phyloP scores from a whole-genome alignment of 2,329 filamentous ascomycete species.

The Knoxdaviesia proteae region DNA sequence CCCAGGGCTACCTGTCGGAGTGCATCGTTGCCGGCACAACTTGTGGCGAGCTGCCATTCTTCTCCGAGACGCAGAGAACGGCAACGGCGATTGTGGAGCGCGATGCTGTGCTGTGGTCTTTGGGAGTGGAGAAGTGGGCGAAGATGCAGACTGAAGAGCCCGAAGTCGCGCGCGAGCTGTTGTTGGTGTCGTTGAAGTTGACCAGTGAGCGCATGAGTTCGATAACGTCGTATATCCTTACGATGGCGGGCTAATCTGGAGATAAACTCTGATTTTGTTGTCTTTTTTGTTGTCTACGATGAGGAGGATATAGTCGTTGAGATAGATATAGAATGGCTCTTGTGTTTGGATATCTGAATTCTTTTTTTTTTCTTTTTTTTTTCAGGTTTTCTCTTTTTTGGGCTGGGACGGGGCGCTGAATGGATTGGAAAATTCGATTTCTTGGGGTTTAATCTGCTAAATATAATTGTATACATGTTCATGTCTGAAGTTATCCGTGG shows the following conservation, averaged over 20 bases:
- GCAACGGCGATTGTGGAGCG: slow-evolving; percentile 70
- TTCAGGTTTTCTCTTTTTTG: background rate
- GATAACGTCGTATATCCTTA: slow-evolving; percentile 36
- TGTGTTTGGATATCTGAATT: background rate
- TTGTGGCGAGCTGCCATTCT: slow-evolving; percentile 90
- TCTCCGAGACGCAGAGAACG: slow-evolving; percentile 72
- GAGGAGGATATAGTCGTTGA: too few relatives aligned
- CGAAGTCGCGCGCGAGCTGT: slow-evolving; percentile 62
- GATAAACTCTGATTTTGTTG: slow-evolving; percentile 3
- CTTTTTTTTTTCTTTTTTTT: background rate
- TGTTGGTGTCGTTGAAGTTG: slow-evolving; percentile 76
- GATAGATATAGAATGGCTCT: too few relatives aligned
- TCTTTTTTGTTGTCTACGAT: background rate
- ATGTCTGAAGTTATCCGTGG: too few relatives aligned
- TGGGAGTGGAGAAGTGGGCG: slow-evolving; percentile 53
- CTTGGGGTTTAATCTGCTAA: too few relatives aligned
- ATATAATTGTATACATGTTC: too few relatives aligned
- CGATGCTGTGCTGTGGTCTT: slow-evolving; percentile 63
- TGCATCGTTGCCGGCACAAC: slow-evolving; percentile 88
- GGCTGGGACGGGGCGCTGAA: too few relatives aligned
- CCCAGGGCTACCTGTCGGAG: slow-evolving; percentile 75
- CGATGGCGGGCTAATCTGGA: slow-evolving; percentile 20
- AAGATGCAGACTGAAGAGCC: slow-evolving; percentile 50
- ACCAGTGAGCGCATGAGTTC: slow-evolving; percentile 79
- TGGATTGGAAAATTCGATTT: too few relatives aligned